phyloP scores from a whole-genome alignment of 345 rosid genomes.

The Citropsis articulata region DNA sequence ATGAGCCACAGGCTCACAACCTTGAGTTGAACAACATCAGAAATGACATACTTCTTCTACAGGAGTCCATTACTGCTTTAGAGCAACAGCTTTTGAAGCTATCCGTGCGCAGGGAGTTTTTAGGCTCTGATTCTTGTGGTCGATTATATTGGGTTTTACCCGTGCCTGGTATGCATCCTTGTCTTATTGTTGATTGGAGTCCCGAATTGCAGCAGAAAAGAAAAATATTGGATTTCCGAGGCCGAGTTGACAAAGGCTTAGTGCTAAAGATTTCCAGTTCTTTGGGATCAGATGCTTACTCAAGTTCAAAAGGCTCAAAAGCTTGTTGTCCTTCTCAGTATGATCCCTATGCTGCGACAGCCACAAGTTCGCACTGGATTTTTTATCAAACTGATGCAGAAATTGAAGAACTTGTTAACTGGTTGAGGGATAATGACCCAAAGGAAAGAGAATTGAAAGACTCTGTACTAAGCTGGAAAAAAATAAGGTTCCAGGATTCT shows the following conservation, averaged over 20 bases:
- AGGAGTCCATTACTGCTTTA: constrained; percentile 53
- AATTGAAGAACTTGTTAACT: constrained; percentile 57
- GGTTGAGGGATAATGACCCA: constrained; percentile 63
- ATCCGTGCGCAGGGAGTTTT: constrained; percentile 70
- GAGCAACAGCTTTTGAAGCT: constrained; percentile 61
- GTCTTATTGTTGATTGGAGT: constrained; percentile 74
- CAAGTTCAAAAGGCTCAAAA: constrained; percentile 47
- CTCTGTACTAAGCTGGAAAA: constrained; percentile 58
- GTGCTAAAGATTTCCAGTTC: constrained; percentile 20
- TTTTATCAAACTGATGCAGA: constrained; percentile 72
- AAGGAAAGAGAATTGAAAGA: constrained; percentile 80
- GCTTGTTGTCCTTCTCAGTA: constrained; percentile 51
- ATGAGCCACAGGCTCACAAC: constrained; percentile 50
- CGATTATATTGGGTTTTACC: constrained; percentile 84
- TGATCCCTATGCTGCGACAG: constrained; percentile 35
- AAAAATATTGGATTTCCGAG: constrained; percentile 16
- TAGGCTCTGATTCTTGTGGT: constrained; percentile 84
- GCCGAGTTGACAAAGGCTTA: background rate
- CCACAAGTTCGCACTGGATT: constrained; percentile 47
- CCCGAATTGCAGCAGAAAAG: constrained; percentile 40
- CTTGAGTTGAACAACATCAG: constrained; percentile 56
- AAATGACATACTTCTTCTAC: constrained; percentile 49
- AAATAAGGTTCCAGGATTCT: constrained; percentile 48
- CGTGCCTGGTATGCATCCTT: constrained; percentile 44
- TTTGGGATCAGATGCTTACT: constrained; percentile 16